Conservation (phyloP, 768 basidiomycete species). For the Boletus pseudo-olivaceus region DNA sequence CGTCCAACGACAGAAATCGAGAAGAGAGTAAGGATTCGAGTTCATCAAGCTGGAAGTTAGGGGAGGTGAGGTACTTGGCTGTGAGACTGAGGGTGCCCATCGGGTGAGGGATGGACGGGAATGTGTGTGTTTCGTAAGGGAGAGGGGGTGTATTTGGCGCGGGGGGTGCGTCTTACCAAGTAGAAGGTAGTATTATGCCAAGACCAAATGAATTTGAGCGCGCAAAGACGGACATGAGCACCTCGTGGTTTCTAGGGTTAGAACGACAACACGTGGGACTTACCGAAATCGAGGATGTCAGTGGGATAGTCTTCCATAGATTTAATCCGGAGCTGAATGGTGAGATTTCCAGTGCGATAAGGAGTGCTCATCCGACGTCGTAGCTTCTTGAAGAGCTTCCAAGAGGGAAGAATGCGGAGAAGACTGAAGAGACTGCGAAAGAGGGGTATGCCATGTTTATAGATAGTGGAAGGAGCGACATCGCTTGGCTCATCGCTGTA, state of each 20-base stretch:
- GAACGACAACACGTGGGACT: conserved; percentile 22
- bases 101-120: conserved; percentile 67
- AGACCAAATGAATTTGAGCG: conserved; percentile 1
- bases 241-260: conserved; percentile 29
- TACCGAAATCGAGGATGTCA: conserved; percentile 38
- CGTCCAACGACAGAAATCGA: conserved; percentile 65
- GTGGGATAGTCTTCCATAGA: conserved; percentile 30
- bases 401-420: conserved; percentile 70
- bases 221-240: conserved; percentile 29
- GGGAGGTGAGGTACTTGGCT: conserved; percentile 60
- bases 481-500: conserved; percentile 36
- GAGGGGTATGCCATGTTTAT: conserved; percentile 81
- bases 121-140: conserved; percentile 52
- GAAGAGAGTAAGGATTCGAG: conserved; percentile 74
- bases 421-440: conserved; percentile 72
- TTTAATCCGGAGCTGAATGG: conserved; percentile 47
- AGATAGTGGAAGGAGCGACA: conserved; percentile 69
- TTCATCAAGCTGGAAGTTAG: conserved; percentile 72
- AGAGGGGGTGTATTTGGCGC: conserved; percentile 40
- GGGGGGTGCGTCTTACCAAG: conserved; percentile 36
- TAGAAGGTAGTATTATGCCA: conserved; percentile 7
- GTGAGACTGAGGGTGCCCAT: conserved; percentile 60
- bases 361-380: conserved; percentile 38
- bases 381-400: conserved; percentile 66
- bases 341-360: conserved; percentile 42